Percentiles rank a stretch among this genome's conserved stretches.
These are phyloP conservation scores for Termitomyces sp. DNA, from an alignment of 768 basidiomycete species.

Conservation along the genomic window DNA sequence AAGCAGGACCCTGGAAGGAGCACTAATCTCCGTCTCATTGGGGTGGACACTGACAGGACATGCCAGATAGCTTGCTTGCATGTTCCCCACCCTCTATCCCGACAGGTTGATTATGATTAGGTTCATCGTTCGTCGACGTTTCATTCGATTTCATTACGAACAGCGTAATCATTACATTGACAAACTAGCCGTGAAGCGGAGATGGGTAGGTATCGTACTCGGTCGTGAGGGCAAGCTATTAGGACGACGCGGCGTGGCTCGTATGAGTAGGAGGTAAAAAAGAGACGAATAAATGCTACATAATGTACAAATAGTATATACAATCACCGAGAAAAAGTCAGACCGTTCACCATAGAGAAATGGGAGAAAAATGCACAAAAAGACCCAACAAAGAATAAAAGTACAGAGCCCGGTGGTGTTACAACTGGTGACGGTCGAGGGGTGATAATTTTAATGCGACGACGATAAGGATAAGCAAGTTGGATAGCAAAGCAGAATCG, in stretches of 20 bases:
- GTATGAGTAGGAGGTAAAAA: constrained; percentile 5
- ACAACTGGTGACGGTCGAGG: constrained; percentile 6
- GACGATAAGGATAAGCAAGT: constrained; percentile 11
- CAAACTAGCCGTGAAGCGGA: constrained; percentile 7
- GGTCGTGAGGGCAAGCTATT: neutral
- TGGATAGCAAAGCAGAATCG: constrained; percentile 7
- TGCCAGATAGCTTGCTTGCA: too few species aligned
- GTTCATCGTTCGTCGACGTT: neutral
- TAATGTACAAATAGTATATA: constrained; percentile 13
- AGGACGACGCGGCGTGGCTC: constrained; percentile 8
- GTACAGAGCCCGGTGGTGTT: constrained; percentile 8
- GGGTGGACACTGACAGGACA: too few species aligned
- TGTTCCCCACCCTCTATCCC: too few species aligned
- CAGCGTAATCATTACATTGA: constrained; percentile 10
- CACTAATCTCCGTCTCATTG: too few species aligned
- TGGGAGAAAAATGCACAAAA: neutral
- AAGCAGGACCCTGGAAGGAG: neutral
- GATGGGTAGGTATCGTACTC: neutral
- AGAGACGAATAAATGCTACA: constrained; percentile 6
- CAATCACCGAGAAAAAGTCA: constrained; percentile 6
- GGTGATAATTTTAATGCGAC: constrained; percentile 7
- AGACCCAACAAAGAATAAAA: constrained; percentile 3
- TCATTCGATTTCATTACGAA: constrained; percentile 6
- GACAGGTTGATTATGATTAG: too few species aligned
- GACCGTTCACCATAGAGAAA: constrained; percentile 4